Evolutionary conservation across 2,329 filamentous ascomycete species (phyloP), one percentile per base, ranked within the genome.

Genomic region (Neurospora sp.): DNA sequence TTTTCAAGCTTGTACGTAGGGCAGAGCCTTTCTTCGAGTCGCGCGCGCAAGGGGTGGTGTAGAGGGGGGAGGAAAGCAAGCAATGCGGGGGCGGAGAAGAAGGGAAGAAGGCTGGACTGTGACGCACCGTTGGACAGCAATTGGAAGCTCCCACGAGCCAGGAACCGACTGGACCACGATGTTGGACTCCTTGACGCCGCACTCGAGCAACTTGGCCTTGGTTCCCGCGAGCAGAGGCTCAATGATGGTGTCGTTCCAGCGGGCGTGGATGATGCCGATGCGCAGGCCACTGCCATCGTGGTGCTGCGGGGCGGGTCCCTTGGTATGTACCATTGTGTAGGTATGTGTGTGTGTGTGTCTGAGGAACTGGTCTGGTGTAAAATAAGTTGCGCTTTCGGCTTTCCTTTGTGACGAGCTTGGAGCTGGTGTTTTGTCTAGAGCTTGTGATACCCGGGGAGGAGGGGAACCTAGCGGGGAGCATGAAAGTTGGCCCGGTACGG

Each of bases 221-320:
- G 92, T 89, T 74, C 96, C 96, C 68, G 87, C 84, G 72, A 99
- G 86, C 70, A 99, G 89, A 68, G 93, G 89, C 71, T 92, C 89
- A 81, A 98, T 97, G 79, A 99, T 93, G 74, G 86, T 87, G 74
- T 86, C 86, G 84, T 99, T 99, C 96, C 96, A 99, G 77, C 96
- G 90, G 71, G 95, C 95, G 83, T 98, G 96, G 71, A 99, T 88
- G 78, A 99, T 98, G 78, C 92, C 95, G 79, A 99, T 90, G 78
- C 96, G 93, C 73, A 99, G 88, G 77, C 84, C 85, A 76, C 88
- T 88, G 80, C 92, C 91, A 78, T 90, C 84, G 80, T 88, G 85
- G 75, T 85, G 82, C 78, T 89, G 82, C 69, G 83, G 81, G 73
- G 82, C 81, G n/a, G 86, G 86, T 71, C 85, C 86, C 77, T 88